Percentiles rank a stretch among this genome's conserved stretches.
These are phyloP conservation scores for Leccinum barrowsii DNA, from an alignment of 768 basidiomycete genomes.

Conservation along the genomic window DNA sequence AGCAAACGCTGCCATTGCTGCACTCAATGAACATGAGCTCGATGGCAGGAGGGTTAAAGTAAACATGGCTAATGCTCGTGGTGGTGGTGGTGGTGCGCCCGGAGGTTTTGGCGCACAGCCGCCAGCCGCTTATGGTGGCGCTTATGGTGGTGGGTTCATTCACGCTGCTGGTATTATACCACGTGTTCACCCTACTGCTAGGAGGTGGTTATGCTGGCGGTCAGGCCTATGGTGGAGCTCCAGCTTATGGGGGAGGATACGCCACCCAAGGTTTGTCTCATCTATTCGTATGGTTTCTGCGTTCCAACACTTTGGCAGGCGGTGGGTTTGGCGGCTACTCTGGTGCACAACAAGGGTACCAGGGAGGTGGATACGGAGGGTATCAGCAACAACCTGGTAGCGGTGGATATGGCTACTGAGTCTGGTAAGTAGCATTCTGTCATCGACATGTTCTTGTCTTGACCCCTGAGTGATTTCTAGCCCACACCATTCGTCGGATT, in stretches of 20 bases:
- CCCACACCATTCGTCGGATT: background rate
- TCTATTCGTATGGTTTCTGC: background rate
- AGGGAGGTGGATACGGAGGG: conserved; percentile 23
- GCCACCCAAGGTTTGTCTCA: conserved; percentile 10
- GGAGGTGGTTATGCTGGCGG: conserved; percentile 31
- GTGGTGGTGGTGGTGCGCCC: conserved; percentile 44
- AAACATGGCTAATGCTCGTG: conserved; percentile 78
- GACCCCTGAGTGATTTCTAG: background rate
- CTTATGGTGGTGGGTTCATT: conserved; percentile 20
- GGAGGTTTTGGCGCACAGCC: conserved; percentile 27
- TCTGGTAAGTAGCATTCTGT: background rate
- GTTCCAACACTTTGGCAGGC: conserved; percentile 3
- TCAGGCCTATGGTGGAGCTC: conserved; percentile 13
- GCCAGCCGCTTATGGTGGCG: conserved; percentile 32
- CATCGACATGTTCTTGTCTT: background rate
- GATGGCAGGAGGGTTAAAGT: conserved; percentile 91
- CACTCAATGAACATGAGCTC: conserved; percentile 85
- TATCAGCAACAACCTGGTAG: conserved; percentile 25
- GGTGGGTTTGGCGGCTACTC: conserved; percentile 12
- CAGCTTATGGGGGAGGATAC: conserved; percentile 27
- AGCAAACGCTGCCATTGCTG: conserved; percentile 72
- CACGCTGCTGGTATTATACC: background rate
- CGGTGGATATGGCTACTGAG: conserved; percentile 31
- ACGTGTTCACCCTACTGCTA: conserved; percentile 14
- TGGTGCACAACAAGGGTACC: conserved; percentile 19